Percentiles rank a stretch among this genome's conserved stretches.
phyloP scores from a whole-genome alignment of 495 filamentous ascomycete genomes.

The Collariella sp. region DNA sequence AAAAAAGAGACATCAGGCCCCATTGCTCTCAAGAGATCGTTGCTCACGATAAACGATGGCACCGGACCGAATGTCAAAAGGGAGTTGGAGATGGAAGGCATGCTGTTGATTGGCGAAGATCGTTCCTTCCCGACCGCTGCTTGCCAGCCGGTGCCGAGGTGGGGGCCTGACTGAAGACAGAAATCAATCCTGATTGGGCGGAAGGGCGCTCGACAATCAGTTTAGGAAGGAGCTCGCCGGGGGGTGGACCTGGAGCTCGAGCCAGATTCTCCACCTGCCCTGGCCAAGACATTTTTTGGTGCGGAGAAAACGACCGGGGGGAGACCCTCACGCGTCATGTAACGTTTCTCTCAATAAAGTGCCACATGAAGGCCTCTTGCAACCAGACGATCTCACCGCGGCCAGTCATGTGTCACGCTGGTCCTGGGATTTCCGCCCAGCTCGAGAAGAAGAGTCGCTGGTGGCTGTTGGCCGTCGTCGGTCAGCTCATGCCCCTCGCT shows the following conservation, averaged over 20 bases:
- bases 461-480: neutral
- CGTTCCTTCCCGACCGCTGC: neutral
- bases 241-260: neutral
- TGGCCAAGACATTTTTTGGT: neutral
- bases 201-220: neutral
- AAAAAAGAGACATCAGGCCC: too few relatives aligned
- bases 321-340: conserved; percentile 3
- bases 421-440: too few relatives aligned
- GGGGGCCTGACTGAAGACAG: neutral
- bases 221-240: conserved; percentile 8
- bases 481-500: neutral
- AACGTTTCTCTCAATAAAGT: conserved; percentile 11
- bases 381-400: neutral
- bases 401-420: neutral
- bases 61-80: too few relatives aligned
- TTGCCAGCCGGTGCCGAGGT: neutral
- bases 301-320: neutral
- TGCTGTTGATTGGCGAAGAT: too few relatives aligned
- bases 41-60: too few relatives aligned
- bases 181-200: neutral
- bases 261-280: conserved; percentile 1
- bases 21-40: too few relatives aligned
- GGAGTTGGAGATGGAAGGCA: too few relatives aligned
- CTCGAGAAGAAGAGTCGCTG: too few relatives aligned
- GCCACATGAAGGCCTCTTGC: neutral